A percentile compares a stretch with the other conserved stretches of the same genome.
These are phyloP conservation scores for Nannochloris sp. DNA, from an alignment of 139 green algal species.

Conservation along the genomic window DNA sequence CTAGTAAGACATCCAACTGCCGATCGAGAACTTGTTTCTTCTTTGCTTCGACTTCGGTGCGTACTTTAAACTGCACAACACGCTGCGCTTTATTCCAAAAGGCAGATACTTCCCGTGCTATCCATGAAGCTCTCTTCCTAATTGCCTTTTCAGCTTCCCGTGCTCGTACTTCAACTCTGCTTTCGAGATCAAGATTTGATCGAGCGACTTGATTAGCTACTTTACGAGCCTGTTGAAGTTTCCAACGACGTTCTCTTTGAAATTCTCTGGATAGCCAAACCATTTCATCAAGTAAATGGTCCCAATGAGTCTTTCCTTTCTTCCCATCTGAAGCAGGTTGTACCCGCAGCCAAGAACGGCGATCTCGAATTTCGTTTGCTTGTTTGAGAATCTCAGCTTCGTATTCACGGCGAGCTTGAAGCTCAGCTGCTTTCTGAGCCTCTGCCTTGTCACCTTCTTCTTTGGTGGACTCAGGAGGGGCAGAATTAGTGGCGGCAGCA, in stretches of 20 bases:
- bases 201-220: constrained; percentile 43
- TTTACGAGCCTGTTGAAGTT: constrained; percentile 65
- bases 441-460: too few relatives aligned
- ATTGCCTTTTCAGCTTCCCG: constrained; percentile 32
- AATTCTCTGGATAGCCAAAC: constrained; percentile 94
- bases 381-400: not conserved
- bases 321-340: constrained; percentile 41
- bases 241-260: constrained; percentile 62
- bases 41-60: constrained; percentile 43
- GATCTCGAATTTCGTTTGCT: not conserved
- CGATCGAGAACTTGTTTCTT: constrained; percentile 70
- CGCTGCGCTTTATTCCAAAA: constrained; percentile 91
- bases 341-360: not conserved
- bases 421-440: too few relatives aligned
- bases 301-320: constrained; percentile 77
- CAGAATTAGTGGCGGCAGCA: too few relatives aligned
- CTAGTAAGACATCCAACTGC: constrained; percentile 86
- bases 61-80: constrained; percentile 83
- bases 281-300: constrained; percentile 93
- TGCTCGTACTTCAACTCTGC: constrained; percentile 31
- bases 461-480: too few relatives aligned
- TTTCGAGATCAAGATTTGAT: constrained; percentile 68
- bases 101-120: constrained; percentile 55
- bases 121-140: constrained; percentile 39
- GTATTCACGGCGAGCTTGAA: too few relatives aligned